Evolutionary conservation across 805 yeast genomes (phyloP), one percentile per base, ranked within the genome.

Genomic region (Dipodascus geniculatus): DNA sequence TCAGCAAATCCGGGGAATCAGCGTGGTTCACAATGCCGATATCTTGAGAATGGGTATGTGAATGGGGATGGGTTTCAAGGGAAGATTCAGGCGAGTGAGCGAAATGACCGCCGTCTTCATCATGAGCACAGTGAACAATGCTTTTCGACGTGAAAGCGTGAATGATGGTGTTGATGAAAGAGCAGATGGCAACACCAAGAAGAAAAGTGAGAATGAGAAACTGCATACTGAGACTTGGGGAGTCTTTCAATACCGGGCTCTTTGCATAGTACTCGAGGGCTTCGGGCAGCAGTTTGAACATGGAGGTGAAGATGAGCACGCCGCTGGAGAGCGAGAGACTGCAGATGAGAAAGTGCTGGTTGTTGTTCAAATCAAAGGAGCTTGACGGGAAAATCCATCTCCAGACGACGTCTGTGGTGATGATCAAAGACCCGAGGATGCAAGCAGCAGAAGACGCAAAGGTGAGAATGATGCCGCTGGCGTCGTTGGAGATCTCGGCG

Each of bases 71-170:
- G 23, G 42, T 31, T 16, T 28, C 35, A 28, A 28, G 35, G 14
- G 44, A 38, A n/a, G 44, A 38, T 38, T 38, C 44, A 3, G 4
- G 20, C 4, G 44, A 38, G 17, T 38, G 4, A 38, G 4, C 20
- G 44, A n/a, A 14, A 47, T 47, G 23, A 22, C n/a, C 28, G 16
- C 28, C 61, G 8, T 55, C 67, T 11, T 69, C 75, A 11, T 72
- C 80, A 61, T 89, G 96, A 16, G 80, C 84, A 68, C 96, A 89
- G 64, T 89, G 96, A 0, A 90, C 85, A 33, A 90, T 78, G 31
- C 90, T 82, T 64, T 87, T 87, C 51, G 91, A 80, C 0, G 97
- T 87, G 52, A 82, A 67, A 35, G 79, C 66, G 66, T 90, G 96
- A 3, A 93, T 79, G 0, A 83, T 38, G 23, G 72, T 65, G 65